Evolutionary conservation across 768 basidiomycete genomes (phyloP).

Genomic region (Neoboletus subvelutipes): DNA sequence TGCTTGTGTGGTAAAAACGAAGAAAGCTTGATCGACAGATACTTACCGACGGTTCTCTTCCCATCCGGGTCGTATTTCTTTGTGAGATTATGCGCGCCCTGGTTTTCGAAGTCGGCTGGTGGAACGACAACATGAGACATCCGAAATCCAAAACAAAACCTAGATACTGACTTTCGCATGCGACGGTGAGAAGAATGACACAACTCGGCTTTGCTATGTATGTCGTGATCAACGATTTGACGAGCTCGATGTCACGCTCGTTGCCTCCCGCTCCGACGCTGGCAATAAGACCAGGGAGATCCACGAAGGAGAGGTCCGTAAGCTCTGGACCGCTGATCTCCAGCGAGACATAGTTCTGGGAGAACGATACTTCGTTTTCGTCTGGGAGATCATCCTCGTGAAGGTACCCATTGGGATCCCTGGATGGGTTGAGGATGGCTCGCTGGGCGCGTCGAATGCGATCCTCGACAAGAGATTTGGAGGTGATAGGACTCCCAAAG

Average conservation of each 20-base stretch:
- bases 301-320: constrained; percentile 63
- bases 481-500: constrained; percentile 50
- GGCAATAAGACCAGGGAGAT: constrained; percentile 64
- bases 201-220: constrained; percentile 70
- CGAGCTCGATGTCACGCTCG: constrained; percentile 60
- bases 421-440: constrained; percentile 62
- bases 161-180: constrained; percentile 35
- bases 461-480: constrained; percentile 59
- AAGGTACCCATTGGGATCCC: constrained; percentile 16
- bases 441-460: constrained; percentile 63
- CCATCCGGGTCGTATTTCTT: constrained; percentile 61
- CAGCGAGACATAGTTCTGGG: constrained; percentile 54
- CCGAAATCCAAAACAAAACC: no score
- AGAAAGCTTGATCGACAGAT: constrained; percentile 44
- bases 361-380: constrained; percentile 41
- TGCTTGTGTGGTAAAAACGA: constrained; percentile 30
- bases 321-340: constrained; percentile 59
- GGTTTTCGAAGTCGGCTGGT: no score
- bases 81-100: no score
- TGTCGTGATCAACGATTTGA: constrained; percentile 52
- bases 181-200: constrained; percentile 65
- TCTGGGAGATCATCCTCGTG: constrained; percentile 4
- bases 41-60: constrained; percentile 65
- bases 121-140: no score
- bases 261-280: no score